These are phyloP conservation scores for Penicillium atrosanguineum DNA, from an alignment of 495 filamentous ascomycete genomes.

Conservation along the genomic window DNA sequence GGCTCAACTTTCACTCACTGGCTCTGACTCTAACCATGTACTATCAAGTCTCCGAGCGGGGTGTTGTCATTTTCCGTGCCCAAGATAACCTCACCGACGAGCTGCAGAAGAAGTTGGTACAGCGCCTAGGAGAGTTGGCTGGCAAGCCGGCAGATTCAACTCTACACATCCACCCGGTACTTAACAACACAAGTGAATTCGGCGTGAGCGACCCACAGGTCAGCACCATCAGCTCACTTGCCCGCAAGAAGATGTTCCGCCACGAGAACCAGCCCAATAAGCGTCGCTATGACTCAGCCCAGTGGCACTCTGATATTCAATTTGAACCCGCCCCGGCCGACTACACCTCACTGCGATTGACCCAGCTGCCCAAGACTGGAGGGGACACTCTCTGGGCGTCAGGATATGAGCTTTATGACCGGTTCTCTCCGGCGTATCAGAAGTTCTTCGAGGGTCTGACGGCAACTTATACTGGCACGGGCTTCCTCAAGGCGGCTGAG, in stretches of 20 bases:
- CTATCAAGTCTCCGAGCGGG: slow-evolving; percentile 61
- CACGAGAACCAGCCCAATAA: slow-evolving; percentile 26
- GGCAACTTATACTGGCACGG: slow-evolving; percentile 53
- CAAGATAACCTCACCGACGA: slow-evolving; percentile 60
- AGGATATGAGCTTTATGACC: slow-evolving; percentile 56
- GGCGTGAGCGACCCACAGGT: slow-evolving; percentile 61
- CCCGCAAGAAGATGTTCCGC: slow-evolving; percentile 53
- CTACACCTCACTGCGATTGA: slow-evolving; percentile 60
- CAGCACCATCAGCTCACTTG: slow-evolving; percentile 59
- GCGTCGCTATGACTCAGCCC: slow-evolving; percentile 20
- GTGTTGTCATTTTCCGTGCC: slow-evolving; percentile 71
- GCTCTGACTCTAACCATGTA: neutral
- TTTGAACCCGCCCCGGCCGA: slow-evolving; percentile 67
- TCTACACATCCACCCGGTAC: slow-evolving; percentile 67
- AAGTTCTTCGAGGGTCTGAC: slow-evolving; percentile 66
- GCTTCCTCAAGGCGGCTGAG: slow-evolving; percentile 52
- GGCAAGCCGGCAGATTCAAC: slow-evolving; percentile 58
- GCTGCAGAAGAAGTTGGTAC: slow-evolving; percentile 59
- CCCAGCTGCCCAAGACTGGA: slow-evolving; percentile 65
- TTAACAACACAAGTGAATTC: slow-evolving; percentile 27
- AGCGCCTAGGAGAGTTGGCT: slow-evolving; percentile 56
- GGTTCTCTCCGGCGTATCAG: slow-evolving; percentile 60
- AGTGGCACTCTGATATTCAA: slow-evolving; percentile 68
- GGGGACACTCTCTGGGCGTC: slow-evolving; percentile 57
- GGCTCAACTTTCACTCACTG: neutral